Conservation (phyloP, 306 rosid genomes). For the Castanospermum australe region DNA sequence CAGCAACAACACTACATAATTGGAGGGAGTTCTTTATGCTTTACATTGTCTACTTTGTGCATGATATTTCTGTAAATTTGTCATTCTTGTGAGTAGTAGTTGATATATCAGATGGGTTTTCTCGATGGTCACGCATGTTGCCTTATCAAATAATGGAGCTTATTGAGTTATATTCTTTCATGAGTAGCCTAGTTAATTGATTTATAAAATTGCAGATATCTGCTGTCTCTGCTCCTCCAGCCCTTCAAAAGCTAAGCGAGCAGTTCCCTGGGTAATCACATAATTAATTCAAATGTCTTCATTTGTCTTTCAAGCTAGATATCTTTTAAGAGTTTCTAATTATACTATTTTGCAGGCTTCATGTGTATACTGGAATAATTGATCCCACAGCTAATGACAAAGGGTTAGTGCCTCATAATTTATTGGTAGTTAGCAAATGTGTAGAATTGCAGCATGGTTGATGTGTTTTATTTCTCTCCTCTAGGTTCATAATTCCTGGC, state of each 20-base stretch:
- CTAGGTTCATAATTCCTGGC: constrained; percentile 94
- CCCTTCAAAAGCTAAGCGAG: constrained; percentile 91
- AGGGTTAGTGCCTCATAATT: too few relatives aligned
- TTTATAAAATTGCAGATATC: constrained; percentile 63
- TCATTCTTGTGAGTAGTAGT: not conserved
- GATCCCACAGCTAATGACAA: constrained; percentile 82
- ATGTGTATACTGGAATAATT: constrained; percentile 83
- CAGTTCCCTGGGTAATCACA: constrained; percentile 85
- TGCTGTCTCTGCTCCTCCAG: constrained; percentile 91
- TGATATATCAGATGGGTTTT: not conserved
- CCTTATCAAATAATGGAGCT: not conserved
- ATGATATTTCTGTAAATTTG: not conserved
- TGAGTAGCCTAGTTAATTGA: not conserved
- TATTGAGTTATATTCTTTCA: not conserved
- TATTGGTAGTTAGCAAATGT: constrained; percentile 32
- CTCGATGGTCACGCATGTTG: not conserved
- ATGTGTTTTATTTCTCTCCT: not conserved
- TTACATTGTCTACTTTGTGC: not conserved
- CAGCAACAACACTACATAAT: not conserved
- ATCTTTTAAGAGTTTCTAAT: constrained; percentile 1
- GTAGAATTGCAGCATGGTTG: not conserved
- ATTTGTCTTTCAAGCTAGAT: constrained; percentile 1
- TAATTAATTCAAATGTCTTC: not conserved
- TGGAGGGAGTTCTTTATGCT: not conserved
- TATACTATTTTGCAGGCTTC: constrained; percentile 57